Evolutionary conservation across 768 basidiomycete species (phyloP).

Genomic region (Tricholoma hemisulphureum): DNA sequence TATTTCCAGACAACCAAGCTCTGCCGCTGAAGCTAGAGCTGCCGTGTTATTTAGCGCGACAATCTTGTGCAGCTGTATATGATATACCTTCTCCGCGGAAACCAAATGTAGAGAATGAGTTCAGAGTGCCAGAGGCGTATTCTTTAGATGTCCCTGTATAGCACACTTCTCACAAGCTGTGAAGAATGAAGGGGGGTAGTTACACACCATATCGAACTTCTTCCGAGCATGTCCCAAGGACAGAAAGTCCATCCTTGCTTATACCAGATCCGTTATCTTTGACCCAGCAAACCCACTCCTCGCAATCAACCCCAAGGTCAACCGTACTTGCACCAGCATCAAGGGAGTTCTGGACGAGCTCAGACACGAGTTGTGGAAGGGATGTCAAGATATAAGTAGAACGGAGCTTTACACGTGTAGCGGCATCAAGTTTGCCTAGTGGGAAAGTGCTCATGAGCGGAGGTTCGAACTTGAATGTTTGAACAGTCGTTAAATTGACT

Average conservation of each 20-base stretch:
- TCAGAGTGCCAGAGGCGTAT: constrained; percentile 49
- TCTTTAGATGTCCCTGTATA: constrained; percentile 70
- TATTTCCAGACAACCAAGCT: constrained; percentile 79
- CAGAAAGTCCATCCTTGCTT: constrained; percentile 51
- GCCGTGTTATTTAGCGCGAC: neutral
- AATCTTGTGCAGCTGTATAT: neutral
- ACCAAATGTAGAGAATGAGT: constrained; percentile 68
- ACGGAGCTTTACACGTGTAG: constrained; percentile 71
- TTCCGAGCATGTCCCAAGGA: constrained; percentile 51
- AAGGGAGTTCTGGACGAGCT: constrained; percentile 87
- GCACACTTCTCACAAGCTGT: neutral
- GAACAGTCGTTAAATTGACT: no score
- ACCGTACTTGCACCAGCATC: constrained; percentile 75
- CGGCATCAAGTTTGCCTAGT: constrained; percentile 51
- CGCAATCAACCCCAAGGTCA: constrained; percentile 70
- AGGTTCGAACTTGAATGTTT: no score
- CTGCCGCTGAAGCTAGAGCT: constrained; percentile 85
- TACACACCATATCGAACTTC: constrained; percentile 67
- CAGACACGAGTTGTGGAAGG: constrained; percentile 73
- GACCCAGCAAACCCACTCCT: constrained; percentile 82
- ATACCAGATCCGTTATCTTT: constrained; percentile 85
- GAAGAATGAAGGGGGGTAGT: neutral
- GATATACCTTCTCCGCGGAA: constrained; percentile 88
- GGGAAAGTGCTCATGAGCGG: no score
- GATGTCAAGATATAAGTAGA: constrained; percentile 85